phyloP scores from a whole-genome alignment of 768 basidiomycete species.

The Trametes villosa region DNA sequence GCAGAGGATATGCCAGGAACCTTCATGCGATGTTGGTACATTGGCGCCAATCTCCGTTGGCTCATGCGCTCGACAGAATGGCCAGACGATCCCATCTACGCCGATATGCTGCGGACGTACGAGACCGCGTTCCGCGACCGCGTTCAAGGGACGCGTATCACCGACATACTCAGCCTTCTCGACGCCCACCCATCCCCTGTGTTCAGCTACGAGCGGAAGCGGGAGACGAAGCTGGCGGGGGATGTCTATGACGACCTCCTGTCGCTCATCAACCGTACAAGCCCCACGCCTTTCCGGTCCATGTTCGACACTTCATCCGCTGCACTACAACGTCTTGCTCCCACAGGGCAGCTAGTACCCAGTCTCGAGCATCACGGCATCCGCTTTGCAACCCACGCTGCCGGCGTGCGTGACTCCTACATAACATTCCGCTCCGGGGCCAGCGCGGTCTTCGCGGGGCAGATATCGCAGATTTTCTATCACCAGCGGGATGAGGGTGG shows the following conservation, averaged over 20 bases:
- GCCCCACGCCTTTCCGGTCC: no score
- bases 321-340: no score
- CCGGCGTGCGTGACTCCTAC: not conserved
- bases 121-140: not conserved
- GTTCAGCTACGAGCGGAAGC: not conserved
- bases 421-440: not conserved
- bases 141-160: not conserved
- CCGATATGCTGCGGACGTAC: not conserved
- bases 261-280: no score
- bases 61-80: not conserved
- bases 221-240: not conserved
- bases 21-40: conserved; percentile 2
- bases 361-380: not conserved
- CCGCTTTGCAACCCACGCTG: not conserved
- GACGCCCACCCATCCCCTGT: not conserved
- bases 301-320: no score
- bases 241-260: not conserved
- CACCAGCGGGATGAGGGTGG: not conserved
- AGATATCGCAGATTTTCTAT: not conserved
- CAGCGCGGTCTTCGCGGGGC: not conserved
- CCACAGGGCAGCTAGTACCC: no score
- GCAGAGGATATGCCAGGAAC: not conserved
- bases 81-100: not conserved
- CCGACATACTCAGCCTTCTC: not conserved
- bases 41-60: not conserved